A percentile compares a stretch with the other conserved stretches of the same genome.
Conservation (phyloP, 2,329 filamentous ascomycete genomes). For the Coleophoma eucalyptorum region DNA sequence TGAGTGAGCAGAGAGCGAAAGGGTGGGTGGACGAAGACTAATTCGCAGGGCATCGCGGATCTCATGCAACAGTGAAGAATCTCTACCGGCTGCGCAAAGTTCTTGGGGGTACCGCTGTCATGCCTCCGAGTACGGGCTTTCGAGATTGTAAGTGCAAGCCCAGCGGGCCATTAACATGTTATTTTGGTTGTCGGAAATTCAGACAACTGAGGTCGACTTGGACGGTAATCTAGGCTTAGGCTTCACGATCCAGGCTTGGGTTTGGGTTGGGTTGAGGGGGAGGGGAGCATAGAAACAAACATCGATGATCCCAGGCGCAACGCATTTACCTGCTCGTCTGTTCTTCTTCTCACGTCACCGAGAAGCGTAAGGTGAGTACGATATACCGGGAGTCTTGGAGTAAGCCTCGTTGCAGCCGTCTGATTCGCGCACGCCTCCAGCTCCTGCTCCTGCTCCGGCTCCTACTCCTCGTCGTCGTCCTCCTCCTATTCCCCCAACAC, state of each 20-base stretch:
- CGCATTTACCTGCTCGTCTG: not conserved
- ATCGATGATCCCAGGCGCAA: not conserved
- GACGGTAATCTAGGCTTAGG: too few species aligned
- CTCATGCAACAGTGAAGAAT: not conserved
- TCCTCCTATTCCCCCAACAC: not conserved
- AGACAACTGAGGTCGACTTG: too few species aligned
- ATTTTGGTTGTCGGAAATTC: too few species aligned
- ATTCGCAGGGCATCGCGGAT: not conserved
- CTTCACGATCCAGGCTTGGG: too few species aligned
- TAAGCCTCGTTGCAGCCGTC: not conserved
- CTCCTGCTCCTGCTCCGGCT: not conserved
- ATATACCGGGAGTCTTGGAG: not conserved
- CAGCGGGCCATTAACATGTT: too few species aligned
- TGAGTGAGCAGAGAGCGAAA: not conserved
- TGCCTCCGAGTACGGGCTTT: too few species aligned
- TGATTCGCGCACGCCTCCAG: not conserved
- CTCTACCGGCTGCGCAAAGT: not conserved
- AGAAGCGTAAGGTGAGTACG: not conserved
- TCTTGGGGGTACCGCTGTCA: too few species aligned
- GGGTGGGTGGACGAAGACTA: not conserved
- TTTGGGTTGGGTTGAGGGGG: not conserved
- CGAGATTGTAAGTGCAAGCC: too few species aligned
- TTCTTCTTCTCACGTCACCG: too few species aligned
- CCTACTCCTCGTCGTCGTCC: not conserved
- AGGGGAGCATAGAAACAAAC: not conserved